Percentiles rank a stretch among this genome's conserved stretches.
Conservation (phyloP, 805 yeast species). For the Tetrapisispora taiwanensis region DNA sequence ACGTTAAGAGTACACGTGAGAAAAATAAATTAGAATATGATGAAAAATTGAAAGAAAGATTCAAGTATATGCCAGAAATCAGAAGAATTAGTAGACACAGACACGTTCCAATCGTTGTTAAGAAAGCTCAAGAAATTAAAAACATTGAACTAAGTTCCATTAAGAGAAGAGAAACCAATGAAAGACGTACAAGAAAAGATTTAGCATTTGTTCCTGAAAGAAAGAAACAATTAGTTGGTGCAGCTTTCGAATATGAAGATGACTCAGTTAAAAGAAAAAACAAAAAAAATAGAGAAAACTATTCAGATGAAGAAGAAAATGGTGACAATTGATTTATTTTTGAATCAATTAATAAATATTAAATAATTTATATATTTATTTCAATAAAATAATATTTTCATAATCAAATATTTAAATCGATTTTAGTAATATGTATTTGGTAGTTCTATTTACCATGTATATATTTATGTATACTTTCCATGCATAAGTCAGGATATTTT, state of each 20-base stretch:
- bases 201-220: slow-evolving; percentile 60
- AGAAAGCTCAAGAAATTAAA: slow-evolving; percentile 84
- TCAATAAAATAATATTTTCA: background rate
- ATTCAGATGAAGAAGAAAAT: slow-evolving; percentile 4
- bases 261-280: slow-evolving; percentile 10
- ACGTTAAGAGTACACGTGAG: slow-evolving; percentile 69
- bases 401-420: too few species aligned
- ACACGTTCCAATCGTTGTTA: slow-evolving; percentile 78
- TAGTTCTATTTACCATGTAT: too few species aligned
- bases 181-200: slow-evolving; percentile 63
- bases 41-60: slow-evolving; percentile 82
- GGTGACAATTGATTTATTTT: background rate
- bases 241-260: slow-evolving; percentile 50
- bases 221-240: slow-evolving; percentile 76
- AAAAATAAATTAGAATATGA: slow-evolving; percentile 82
- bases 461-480: too few species aligned
- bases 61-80: slow-evolving; percentile 93
- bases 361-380: background rate
- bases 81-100: slow-evolving; percentile 83
- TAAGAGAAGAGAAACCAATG: slow-evolving; percentile 75
- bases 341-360: background rate
- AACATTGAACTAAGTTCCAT: slow-evolving; percentile 58
- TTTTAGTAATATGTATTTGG: too few species aligned
- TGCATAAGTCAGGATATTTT: too few species aligned
- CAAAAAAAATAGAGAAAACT: slow-evolving; percentile 4